phyloP scores from a whole-genome alignment of 768 basidiomycete species.

The Fomitopsis pulvina region DNA sequence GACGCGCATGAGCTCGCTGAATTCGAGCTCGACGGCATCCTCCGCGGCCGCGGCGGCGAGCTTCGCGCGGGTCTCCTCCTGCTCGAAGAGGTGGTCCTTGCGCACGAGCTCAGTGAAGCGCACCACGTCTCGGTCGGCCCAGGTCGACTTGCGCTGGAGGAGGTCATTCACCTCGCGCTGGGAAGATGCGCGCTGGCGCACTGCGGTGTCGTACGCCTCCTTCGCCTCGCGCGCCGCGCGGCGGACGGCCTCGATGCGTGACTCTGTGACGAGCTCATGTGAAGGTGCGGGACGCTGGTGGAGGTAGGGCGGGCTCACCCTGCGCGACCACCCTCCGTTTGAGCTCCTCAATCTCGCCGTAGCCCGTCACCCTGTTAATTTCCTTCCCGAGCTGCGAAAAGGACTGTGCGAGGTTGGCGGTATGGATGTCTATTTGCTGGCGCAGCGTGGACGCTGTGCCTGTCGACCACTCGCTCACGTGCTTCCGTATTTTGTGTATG shows the following conservation, averaged over 20 bases:
- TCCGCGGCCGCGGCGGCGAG: constrained; percentile 62
- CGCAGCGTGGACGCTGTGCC: constrained; percentile 35
- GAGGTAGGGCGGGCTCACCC: constrained; percentile 44
- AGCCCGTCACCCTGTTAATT: constrained; percentile 86
- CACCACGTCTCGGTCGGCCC: constrained; percentile 84
- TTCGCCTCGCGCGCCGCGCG: constrained; percentile 69
- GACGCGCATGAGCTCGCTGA: constrained; percentile 78
- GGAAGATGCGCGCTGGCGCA: constrained; percentile 72
- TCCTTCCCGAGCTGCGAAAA: constrained; percentile 72
- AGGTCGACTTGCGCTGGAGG: constrained; percentile 86
- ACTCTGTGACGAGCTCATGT: constrained; percentile 46
- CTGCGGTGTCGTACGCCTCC: constrained; percentile 66
- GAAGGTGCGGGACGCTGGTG: neutral
- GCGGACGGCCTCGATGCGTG: constrained; percentile 60
- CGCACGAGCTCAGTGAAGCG: constrained; percentile 88
- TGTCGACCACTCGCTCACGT: constrained; percentile 33
- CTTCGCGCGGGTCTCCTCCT: constrained; percentile 70
- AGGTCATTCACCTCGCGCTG: constrained; percentile 97
- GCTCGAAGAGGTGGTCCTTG: constrained; percentile 83
- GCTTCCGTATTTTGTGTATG: constrained; percentile 7
- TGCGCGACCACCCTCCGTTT: constrained; percentile 73
- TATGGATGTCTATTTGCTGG: constrained; percentile 50
- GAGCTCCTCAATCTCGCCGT: constrained; percentile 80
- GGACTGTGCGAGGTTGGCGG: constrained; percentile 45
- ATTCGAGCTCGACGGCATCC: constrained; percentile 77